Base-by-base conservation (phyloP, 2,329 filamentous ascomycete genomes). In the Tolypocladium nubicola region DNA sequence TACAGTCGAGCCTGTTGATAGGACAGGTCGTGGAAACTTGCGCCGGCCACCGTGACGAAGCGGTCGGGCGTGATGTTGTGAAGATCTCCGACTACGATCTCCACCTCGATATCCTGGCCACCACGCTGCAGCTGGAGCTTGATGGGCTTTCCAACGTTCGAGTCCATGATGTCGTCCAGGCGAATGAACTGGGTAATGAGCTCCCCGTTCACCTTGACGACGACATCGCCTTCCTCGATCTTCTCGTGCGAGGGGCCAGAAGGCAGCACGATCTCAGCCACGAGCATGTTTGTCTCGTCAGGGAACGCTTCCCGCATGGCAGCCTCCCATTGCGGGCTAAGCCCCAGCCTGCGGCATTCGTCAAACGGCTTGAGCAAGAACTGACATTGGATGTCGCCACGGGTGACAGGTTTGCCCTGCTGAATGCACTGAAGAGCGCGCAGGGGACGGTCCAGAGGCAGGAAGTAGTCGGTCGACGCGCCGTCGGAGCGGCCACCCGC, bases 1-100 rank as follows among this genome's bases (percentile, higher is more conserved):
- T 97, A 97, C 5, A 97, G 81, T 11, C 94, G 86, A n/a, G 94
- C 91, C 73, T 97, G 92, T 69, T 99, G 94, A 71, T 99, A 99
- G 1, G 95, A 99, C 21, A 99, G 78, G 69, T 96, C 85, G 75
- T 99, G 95, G 77, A 99, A 97, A 59, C 91, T 93, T 30, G 87
- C 94, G 23, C 94, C 95, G 47, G 92, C 90, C 49, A 97, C 93
- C 5, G 91, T 90, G 56, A 97, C 89, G 68, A 97, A 99, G 60
- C 92, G 88, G 73, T 97, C 92, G 16, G 95, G 94, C 3, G 94
- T 97, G 70, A 99, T 99, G 58, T 82, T 83, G 75, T 99, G 94
- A 60, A 99, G 80, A 69, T 99, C 89, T 53, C 89, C 91, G 50
- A 97, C 92, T 55, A 84, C 76, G 57, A 97, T 81, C 59, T 94